Evolutionary conservation across 345 rosid genomes (phyloP), one percentile per base, ranked within the genome.

Genomic region (Brassica juncea): DNA sequence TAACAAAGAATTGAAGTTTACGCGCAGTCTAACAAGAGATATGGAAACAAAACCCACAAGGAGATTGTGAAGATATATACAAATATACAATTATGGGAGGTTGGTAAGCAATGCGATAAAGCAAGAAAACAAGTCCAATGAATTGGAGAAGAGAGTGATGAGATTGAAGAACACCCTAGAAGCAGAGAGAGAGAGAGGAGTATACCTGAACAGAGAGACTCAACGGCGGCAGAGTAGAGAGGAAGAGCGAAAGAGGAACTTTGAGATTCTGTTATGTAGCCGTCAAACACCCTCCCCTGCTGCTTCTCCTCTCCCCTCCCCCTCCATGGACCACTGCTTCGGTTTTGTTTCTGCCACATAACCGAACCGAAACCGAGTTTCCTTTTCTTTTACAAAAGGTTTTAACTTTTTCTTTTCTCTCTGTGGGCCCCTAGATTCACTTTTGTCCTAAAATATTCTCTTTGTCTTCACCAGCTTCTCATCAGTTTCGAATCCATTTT

Each of bases 241-340:
- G 42, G 78, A 79, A 79, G 82, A 79, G 82, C 58, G 68, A 61
- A 79, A 79, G 65, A 73, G 42, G 82, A 72, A 66, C 27, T 78
- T 44, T 58, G 59, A 27, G 12, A 70, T 59, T 77, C 71, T 44
- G 73, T 49, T 69, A 35, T 61, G 82, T 73, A 73, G 82, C 19
- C 19, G 19, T 19, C 19, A 19, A 19, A 19, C 19, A 19, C 19
- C 19, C 19, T 19, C 19, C 82, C 78, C 16, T 67, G 62, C 72
- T 77, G 54, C 72, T 77, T 19, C 64, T 76, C 44, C 35, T 19
- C 19, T 19, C 9, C n/a, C n/a, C 70, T 19, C 19, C 19, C 19
- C 19, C 19, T 19, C 19, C 64, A 69, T 70, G 80, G 80, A 77
- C 80, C 80, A 68, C 74, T 69, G 69, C 63, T 42, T 66, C 72